Base-by-base conservation (phyloP, 441 rosid species). In the Viola pubescens region DNA sequence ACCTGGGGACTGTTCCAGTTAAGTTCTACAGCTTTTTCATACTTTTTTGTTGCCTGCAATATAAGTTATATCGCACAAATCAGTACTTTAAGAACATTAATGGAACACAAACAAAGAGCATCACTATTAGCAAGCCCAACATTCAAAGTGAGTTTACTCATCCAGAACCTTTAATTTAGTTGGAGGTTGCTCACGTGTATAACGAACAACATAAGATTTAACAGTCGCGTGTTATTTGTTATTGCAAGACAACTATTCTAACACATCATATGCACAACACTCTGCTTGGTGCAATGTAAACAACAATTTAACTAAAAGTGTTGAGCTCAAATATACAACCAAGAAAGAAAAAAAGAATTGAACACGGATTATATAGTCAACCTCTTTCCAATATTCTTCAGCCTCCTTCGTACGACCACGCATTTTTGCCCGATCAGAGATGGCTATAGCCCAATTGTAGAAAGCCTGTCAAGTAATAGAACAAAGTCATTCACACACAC, bases 1-100 rank as follows among this genome's bases (percentile, higher is more conserved):
- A 85, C 96, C 97, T 90, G 97, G 65, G 97, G 97, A 78, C 95
- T 94, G 60, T 90, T 94, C 99, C 97, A 90, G 67, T 90, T 83
- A 56, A 94, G 97, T 66, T 86, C 85, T 70, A 94, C 96, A 41
- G 99, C 99, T 62, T 82, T 88, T 77, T 85, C 96, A 79, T 94
- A 90, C 73, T 94, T 90, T 59, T 78, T 81, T 48, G 94, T 88
- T 8, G 99, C 97, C 99, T 94, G 88, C 50, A 70, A 70, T 66
- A 74, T 41, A 58, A 77, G 43, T 57, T 37, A 45, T 26, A 26
- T 26, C 3, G 34, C 34, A 26, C 34, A 26, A 26, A 26, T 26
- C 26, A 19, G 34, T 26, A 1, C 34, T 1, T 26, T 26, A 26
- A 26, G 34, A 26, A 26, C 34, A 26, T 26, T 26, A 26, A 26